Base-by-base conservation (phyloP, 352 stramenopile genomes). In the Pythium myriotylum region DNA sequence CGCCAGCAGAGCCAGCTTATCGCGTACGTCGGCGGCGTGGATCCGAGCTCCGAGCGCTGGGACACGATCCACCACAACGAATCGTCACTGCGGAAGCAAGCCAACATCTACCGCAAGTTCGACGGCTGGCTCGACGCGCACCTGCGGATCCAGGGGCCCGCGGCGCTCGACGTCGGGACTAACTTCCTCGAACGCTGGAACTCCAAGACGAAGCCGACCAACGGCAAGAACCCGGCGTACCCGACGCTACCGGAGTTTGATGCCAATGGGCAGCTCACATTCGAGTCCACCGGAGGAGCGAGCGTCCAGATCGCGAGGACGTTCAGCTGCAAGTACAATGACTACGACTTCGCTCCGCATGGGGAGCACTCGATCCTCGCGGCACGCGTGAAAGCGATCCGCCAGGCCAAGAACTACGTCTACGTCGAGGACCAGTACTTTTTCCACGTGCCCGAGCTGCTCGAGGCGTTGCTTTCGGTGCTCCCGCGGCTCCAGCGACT, bases 351-450 rank as follows among this genome's bases (percentile, higher is more conserved):
- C 42, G 70, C 70, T 16, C 62, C 48, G 0, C 22, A 42, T 1
- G 70, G 70, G 4, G 70, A 78, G 42, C 37, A 68, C 2, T 78
- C 70, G 26, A 59, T 76, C 42, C 40, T 76, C 0, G 23, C 60
- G 22, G 47, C 49, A 3, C 52, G 63, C 4, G 14, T 76, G 19
- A 79, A 79, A 24, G 71, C 71, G 16, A 75, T 79, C 46, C 47
- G 39, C 0, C 47, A 64, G 9, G 71, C 71, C 0, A 50, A 68
- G 32, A 76, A 79, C 47, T 76, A 59, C 54, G 67, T 79, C 13
- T 79, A 79, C 54, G 59, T 79, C 17, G 71, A 79, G 37, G 71
- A 79, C 42, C 71, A 79, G 60, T 79, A 79, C 55, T 79, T 79
- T 42, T 47, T 79, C 50, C 33, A 68, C 42, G 55, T 79, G 3